Base-by-base conservation (phyloP, 495 filamentous ascomycete genomes). In the Penicillium bovifimosum region DNA sequence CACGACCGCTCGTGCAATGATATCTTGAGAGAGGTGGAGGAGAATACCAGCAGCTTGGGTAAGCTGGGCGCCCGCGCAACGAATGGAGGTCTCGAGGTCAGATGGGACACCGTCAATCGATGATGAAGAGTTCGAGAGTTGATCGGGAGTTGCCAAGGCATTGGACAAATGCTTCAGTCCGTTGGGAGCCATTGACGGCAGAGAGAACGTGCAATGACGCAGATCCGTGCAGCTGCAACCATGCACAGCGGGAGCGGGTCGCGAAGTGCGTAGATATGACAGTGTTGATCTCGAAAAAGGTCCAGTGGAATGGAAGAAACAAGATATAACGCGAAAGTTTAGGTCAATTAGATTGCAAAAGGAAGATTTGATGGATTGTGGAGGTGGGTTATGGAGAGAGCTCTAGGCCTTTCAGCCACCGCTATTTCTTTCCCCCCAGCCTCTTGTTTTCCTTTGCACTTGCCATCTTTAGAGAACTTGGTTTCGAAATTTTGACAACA, bases 31-130 rank as follows among this genome's bases (percentile, higher is more conserved):
- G 42, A 97, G 72, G 36, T 87, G 80, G 3, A 98, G 77, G 7
- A 97, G 79, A 6, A 96, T 74, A 6, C 93, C 95, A 9, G 93
- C 90, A 14, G 87, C 80, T 66, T 97, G 95, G 9, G 88, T 95
- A 6, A 98, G 80, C 50, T 84, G 81, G 36, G 87, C 82, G 4
- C 76, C 77, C 18, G 74, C 73, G 47, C 72, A 76, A 44, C 77
- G 77, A 52, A 79, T 68, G 1, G 76, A 78, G 54, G 83, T 79
- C 70, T 96, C 90, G 10, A 96, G 80, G 52, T 91, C 87, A 13
- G 79, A 66, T 0, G 92, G 84, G 6, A 96, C 74, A 28, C 83
- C 84, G 67, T 89, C 86, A 20, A 83, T 72, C 17, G 79, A 79
- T 6, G 82, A 87, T 6, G 76, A 77, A 5, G 87, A 85, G 58